These are phyloP conservation scores for Pestalotiopsis sp. DNA, from an alignment of 2,329 filamentous ascomycete genomes.

Conservation along the genomic window DNA sequence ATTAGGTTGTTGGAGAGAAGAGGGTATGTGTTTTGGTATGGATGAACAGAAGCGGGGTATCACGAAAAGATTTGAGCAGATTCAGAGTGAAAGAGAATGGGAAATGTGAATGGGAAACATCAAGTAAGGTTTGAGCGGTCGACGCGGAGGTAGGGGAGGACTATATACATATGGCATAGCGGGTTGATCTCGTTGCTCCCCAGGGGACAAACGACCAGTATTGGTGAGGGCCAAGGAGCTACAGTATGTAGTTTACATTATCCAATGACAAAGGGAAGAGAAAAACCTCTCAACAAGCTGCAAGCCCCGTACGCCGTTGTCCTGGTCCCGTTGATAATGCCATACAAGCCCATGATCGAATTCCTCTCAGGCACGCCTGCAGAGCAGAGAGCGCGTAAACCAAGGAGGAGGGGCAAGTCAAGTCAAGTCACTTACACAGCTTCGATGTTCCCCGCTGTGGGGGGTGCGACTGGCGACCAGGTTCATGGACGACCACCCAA, in stretches of 20 bases:
- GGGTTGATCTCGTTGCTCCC: background rate
- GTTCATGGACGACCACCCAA: slow-evolving; percentile 24
- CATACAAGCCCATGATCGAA: background rate
- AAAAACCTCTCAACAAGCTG: background rate
- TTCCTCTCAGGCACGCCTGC: background rate
- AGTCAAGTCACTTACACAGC: background rate
- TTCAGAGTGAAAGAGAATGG: background rate
- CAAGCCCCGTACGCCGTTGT: background rate
- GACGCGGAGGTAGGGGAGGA: background rate
- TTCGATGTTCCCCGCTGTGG: slow-evolving; percentile 23
- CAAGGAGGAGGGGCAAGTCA: slow-evolving; percentile 3
- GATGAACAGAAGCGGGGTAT: slow-evolving; percentile 16
- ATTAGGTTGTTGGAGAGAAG: slow-evolving; percentile 16
- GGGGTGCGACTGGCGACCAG: background rate
- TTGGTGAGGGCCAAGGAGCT: background rate
- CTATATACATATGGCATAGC: background rate
- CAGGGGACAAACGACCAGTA: background rate
- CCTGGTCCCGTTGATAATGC: background rate
- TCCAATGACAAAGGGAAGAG: background rate
- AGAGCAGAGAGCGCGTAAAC: background rate
- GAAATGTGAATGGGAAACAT: background rate
- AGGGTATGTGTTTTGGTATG: slow-evolving; percentile 10
- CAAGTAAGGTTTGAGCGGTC: background rate
- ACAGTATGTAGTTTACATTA: background rate
- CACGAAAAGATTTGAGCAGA: background rate